Conservation (phyloP, 2,329 filamentous ascomycete species). For the Phoma herbarum region DNA sequence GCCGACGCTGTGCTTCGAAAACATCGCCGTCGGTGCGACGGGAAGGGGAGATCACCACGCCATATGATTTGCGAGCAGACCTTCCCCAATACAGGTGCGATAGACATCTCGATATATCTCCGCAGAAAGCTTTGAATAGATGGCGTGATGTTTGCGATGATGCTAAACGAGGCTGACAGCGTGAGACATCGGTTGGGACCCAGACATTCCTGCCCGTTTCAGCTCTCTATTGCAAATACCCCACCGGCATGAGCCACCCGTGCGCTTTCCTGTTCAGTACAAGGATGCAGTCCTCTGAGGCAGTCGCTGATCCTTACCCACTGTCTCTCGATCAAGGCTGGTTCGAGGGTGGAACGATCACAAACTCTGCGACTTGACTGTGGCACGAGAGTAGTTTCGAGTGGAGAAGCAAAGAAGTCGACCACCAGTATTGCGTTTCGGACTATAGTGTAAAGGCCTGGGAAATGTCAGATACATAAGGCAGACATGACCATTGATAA, state of each 20-base stretch:
- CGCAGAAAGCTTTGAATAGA: background rate
- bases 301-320: background rate
- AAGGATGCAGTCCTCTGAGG: background rate
- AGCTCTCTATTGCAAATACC: background rate
- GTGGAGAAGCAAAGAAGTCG: background rate
- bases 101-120: background rate
- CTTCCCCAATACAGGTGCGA: background rate
- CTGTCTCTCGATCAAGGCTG: background rate
- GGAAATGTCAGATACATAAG: constrained; percentile 35
- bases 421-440: background rate
- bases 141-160: background rate
- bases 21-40: background rate
- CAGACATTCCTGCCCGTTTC: background rate
- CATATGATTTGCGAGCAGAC: background rate
- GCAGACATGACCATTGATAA: constrained; percentile 23
- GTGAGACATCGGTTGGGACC: background rate
- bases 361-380: background rate
- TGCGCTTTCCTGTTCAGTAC: background rate
- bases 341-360: background rate
- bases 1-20: background rate
- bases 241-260: background rate
- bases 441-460: constrained; percentile 6
- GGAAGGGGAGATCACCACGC: background rate
- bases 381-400: constrained; percentile 36
- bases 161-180: background rate